Evolutionary conservation across 108 stramenopile genomes (phyloP), one percentile per base, ranked within the genome.

Genomic region (Cyclotella cryptica): DNA sequence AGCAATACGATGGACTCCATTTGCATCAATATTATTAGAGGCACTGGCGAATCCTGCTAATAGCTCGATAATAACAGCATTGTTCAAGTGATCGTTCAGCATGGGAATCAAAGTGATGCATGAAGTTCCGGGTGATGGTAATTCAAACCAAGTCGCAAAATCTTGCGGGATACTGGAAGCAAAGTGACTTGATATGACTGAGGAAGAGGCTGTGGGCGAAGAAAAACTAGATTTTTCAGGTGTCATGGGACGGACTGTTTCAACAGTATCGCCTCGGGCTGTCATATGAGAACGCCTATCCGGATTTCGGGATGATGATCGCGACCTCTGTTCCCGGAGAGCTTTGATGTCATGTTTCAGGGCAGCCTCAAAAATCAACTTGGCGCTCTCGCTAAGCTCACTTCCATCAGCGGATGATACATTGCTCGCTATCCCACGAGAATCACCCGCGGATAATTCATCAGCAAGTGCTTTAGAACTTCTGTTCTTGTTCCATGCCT

Each of bases 401-500:
- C 71, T 59, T 22, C 64, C 78, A 13, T 59, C 69, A 27, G 49
- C 44, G 24, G 67, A 70, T 28, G 69, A 54, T 51, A 21, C 41
- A 24, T 69, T 72, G 14, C 65, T 72, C 19, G 28, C 39, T 8
- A 51, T 72, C 8, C 55, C 55, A 22, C 27, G 65, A 22, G 77
- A 71, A 21, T 44, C 64, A 9, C 51, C 65, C 12, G 66, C 81
- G 10, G 81, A 69, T 75, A 82, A 76, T 41, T 82, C 81, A 72
- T 82, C 81, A 35, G 81, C 81, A 24, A 82, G 71, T 52, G 80
- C 59, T 62, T 68, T 80, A 3, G 62, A 21, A 58, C 14, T 58
- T 41, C 35, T 81, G 45, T 53, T 65, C 26, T 64, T 81, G 52
- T 74, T 65, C 73, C 69, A 78, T 70, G 70, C 46, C 30, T 54